These are phyloP conservation scores for Sclerospora graminicola DNA, from an alignment of 352 stramenopile genomes.

Conservation along the genomic window DNA sequence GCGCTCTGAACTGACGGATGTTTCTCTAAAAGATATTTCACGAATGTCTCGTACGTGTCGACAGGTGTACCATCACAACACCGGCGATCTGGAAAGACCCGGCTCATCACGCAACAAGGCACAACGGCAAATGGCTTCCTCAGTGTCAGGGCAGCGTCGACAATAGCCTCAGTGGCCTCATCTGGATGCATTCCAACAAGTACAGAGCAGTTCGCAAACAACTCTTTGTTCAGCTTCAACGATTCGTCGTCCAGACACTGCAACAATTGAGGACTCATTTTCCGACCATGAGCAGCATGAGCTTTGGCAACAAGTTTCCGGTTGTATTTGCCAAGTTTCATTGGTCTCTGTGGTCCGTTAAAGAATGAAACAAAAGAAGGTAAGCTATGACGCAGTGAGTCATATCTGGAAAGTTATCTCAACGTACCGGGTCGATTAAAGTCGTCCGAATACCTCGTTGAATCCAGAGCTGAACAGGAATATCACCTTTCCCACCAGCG, in stretches of 20 bases:
- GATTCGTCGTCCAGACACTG: conserved; percentile 48
- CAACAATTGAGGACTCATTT: conserved; percentile 44
- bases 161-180: conserved; percentile 92
- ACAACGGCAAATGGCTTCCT: conserved; percentile 92
- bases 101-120: conserved; percentile 94
- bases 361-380: neutral
- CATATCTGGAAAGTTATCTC: neutral
- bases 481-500: conserved; percentile 81
- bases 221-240: conserved; percentile 29
- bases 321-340: conserved; percentile 71
- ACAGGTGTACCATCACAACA: conserved; percentile 52
- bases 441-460: conserved; percentile 65
- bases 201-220: conserved; percentile 76
- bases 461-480: conserved; percentile 78
- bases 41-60: conserved; percentile 72
- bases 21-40: conserved; percentile 78
- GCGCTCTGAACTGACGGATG: conserved; percentile 43
- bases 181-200: conserved; percentile 94
- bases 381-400: neutral
- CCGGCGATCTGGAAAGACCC: conserved; percentile 76
- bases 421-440: conserved; percentile 72
- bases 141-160: conserved; percentile 83
- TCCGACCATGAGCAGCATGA: conserved; percentile 12
- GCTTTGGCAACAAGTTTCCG: conserved; percentile 49
- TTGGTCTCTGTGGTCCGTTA: conserved; percentile 33